phyloP scores from a whole-genome alignment of 345 rosid species.

The Pseudoturritis turrita region DNA sequence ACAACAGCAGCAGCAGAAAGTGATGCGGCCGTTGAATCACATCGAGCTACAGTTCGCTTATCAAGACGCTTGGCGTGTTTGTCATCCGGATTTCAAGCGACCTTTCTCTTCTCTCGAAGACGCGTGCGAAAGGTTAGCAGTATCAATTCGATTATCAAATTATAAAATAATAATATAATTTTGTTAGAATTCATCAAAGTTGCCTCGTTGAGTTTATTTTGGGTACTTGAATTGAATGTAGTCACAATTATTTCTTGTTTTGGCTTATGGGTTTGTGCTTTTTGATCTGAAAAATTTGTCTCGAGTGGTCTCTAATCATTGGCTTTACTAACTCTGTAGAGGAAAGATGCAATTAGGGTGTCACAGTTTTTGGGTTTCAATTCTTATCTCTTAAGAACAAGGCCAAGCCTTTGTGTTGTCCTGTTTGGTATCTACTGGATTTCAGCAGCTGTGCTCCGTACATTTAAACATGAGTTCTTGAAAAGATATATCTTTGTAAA shows the following conservation, averaged over 20 bases:
- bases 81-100: conserved; percentile 90
- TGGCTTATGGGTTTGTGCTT: neutral
- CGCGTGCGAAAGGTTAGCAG: conserved; percentile 85
- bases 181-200: neutral
- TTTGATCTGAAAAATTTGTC: neutral
- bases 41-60: conserved; percentile 89
- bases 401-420: neutral
- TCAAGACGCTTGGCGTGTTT: conserved; percentile 96
- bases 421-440: neutral
- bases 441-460: too few relatives aligned
- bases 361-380: neutral
- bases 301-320: neutral
- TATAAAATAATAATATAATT: too few relatives aligned
- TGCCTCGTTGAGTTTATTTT: neutral
- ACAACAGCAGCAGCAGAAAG: conserved; percentile 54
- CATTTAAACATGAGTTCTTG: neutral
- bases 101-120: conserved; percentile 88
- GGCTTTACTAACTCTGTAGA: neutral
- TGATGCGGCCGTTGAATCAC: conserved; percentile 67
- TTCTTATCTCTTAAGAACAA: neutral
- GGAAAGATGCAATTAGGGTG: neutral
- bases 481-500: neutral
- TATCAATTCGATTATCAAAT: neutral
- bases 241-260: neutral
- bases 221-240: neutral